Conservation (phyloP, 2,329 filamentous ascomycete genomes). For the Diaporthe citri region DNA sequence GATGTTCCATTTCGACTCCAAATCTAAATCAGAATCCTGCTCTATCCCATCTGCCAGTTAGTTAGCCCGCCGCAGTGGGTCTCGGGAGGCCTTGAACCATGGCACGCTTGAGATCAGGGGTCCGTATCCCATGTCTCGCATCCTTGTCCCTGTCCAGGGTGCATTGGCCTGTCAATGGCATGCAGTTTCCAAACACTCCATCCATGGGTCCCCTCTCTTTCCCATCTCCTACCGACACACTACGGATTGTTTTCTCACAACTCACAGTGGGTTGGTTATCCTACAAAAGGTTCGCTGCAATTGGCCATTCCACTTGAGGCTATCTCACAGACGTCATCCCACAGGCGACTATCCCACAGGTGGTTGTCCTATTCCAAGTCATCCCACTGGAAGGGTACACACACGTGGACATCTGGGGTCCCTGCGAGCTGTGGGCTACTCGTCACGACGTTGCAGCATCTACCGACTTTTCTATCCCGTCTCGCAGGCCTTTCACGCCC, state of each 20-base stretch:
- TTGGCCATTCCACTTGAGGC: background rate
- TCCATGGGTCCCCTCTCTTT: slow-evolving; percentile 23
- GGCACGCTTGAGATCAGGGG: background rate
- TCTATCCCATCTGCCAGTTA: slow-evolving; percentile 15
- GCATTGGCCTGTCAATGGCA: slow-evolving; percentile 29
- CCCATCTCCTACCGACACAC: background rate
- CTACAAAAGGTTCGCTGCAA: background rate
- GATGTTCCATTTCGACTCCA: slow-evolving; percentile 30
- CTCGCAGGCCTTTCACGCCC: background rate
- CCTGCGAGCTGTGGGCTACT: background rate
- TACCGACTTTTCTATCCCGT: background rate
- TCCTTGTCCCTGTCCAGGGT: slow-evolving; percentile 9
- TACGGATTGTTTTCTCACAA: background rate
- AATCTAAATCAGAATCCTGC: slow-evolving; percentile 18
- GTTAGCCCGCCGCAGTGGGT: slow-evolving; percentile 12
- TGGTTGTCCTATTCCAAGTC: background rate
- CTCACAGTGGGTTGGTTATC: background rate
- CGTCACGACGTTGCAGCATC: background rate
- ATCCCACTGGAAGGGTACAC: background rate
- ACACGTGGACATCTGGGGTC: background rate
- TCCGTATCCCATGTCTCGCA: background rate
- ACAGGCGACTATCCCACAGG: background rate
- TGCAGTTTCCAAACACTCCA: slow-evolving; percentile 25
- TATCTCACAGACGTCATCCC: background rate
- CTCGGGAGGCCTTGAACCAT: slow-evolving; percentile 11